Evolutionary conservation across 2,329 filamentous ascomycete genomes (phyloP), one percentile per base, ranked within the genome.

Genomic region (Ceratocystis destructans): DNA sequence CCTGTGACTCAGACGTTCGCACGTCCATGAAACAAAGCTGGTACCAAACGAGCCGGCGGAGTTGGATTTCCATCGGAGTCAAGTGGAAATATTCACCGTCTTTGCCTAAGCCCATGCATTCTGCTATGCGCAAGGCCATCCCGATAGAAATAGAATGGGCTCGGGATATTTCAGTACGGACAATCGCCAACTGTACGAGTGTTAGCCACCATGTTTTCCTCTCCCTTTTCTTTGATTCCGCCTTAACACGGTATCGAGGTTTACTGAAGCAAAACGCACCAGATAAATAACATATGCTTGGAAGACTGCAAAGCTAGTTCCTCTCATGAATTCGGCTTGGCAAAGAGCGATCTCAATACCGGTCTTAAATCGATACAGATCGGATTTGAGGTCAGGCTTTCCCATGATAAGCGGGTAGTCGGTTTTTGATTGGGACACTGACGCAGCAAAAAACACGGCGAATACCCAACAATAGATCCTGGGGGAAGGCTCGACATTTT

Each of bases 261-360:
- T n/a, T 20, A 44, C 8, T 31, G 55, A 37, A 48, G 15, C n/a
- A 5, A 17, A 37, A 77, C 81, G 75, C 74, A 88, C 85, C 75
- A 90, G 77, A 70, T 90, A 91, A 78, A 90, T 87, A 45, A 90
- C 83, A 70, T 90, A 87, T 0, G 86, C 87, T 72, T 91, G 88
- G 71, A 92, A 77, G 0, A 86, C 88, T 73, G 90, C 86, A n/a
- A 89, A 76, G 70, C 69, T 70, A 4, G 83, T 88, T 0, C 87
- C 89, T 45, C 85, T 79, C 45, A 91, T 74, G 67, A 90, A 88
- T 71, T 88, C 86, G 3, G 88, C 87, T 71, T 84, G 84, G 48
- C 81, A 80, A 44, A 92, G 76, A 2, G 87, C 83, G 31, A 81
- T 80, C 75, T 91, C 88, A 5, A 86, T 83, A 1, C 82, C 87